Conservation (phyloP, 2,329 filamentous ascomycete species). For the Fusarium sp. region DNA sequence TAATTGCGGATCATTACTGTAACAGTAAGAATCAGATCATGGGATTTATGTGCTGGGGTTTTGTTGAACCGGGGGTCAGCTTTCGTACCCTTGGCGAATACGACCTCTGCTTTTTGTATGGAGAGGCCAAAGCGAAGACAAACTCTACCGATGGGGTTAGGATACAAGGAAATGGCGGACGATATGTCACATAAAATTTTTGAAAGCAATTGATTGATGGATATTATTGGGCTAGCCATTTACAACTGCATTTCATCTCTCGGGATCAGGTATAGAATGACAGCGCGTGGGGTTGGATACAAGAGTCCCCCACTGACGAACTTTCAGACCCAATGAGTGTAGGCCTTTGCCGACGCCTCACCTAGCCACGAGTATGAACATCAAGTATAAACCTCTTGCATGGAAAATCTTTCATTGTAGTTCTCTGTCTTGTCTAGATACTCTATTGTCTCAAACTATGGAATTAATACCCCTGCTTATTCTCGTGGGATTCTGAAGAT, state of each 20-base stretch:
- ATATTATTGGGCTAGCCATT: background rate
- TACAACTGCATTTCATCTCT: background rate
- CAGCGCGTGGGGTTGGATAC: background rate
- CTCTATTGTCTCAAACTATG: too few species aligned
- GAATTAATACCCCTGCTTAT: accelerated
- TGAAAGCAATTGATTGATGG: background rate
- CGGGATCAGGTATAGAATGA: background rate
- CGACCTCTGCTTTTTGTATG: background rate
- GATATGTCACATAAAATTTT: background rate
- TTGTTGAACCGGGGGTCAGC: background rate
- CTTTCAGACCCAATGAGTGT: background rate
- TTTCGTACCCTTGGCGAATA: background rate
- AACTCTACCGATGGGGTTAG: background rate
- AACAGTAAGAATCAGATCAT: background rate
- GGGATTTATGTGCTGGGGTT: background rate
- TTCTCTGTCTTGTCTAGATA: background rate
- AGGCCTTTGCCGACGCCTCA: too few species aligned
- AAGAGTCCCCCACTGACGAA: background rate
- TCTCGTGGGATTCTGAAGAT: slow-evolving; percentile 4
- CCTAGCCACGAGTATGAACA: background rate
- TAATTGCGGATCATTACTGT: background rate
- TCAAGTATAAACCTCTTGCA: background rate
- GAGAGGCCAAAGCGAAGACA: background rate
- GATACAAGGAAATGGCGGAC: background rate
- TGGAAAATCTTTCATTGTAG: accelerated